phyloP scores from a whole-genome alignment of 768 basidiomycete genomes.

The Calocybe cyanea region DNA sequence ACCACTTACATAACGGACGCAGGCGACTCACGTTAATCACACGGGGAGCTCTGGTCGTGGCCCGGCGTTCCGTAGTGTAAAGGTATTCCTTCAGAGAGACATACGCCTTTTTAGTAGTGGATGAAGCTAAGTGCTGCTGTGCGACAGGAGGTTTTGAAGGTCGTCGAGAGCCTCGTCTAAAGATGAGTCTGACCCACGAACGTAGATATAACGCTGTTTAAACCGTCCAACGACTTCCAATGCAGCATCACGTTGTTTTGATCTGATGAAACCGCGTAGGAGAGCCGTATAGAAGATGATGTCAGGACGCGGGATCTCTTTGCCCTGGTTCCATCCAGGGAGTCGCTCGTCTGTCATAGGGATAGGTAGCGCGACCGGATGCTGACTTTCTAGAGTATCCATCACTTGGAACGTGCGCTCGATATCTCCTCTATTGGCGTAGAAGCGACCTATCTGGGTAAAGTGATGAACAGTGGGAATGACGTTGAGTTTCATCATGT shows the following conservation, averaged over 20 bases:
- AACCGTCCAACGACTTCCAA: constrained; percentile 25
- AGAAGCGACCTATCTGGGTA: constrained; percentile 45
- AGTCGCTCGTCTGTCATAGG: background rate
- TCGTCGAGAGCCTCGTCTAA: constrained; percentile 7
- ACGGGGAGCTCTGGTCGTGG: background rate
- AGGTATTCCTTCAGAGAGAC: no score
- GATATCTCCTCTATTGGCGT: constrained; percentile 36
- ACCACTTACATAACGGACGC: no score
- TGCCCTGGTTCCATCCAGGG: background rate
- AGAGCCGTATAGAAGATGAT: constrained; percentile 34
- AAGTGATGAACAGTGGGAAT: constrained; percentile 43
- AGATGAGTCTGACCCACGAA: constrained; percentile 15
- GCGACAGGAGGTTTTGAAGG: background rate
- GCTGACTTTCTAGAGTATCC: constrained; percentile 31
- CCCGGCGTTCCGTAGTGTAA: background rate
- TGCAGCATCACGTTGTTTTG: constrained; percentile 25
- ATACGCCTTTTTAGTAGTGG: background rate
- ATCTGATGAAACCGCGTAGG: constrained; percentile 32
- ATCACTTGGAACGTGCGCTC: constrained; percentile 37
- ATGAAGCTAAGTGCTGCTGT: constrained; percentile 1
- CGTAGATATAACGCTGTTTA: constrained; percentile 18
- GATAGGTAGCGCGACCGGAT: constrained; percentile 3
- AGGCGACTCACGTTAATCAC: background rate
- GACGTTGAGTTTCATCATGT: constrained; percentile 49
- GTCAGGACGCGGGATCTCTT: constrained; percentile 20